Conservation (phyloP, 1,139 yeast genomes). For the Yamadazyma mexicana region DNA sequence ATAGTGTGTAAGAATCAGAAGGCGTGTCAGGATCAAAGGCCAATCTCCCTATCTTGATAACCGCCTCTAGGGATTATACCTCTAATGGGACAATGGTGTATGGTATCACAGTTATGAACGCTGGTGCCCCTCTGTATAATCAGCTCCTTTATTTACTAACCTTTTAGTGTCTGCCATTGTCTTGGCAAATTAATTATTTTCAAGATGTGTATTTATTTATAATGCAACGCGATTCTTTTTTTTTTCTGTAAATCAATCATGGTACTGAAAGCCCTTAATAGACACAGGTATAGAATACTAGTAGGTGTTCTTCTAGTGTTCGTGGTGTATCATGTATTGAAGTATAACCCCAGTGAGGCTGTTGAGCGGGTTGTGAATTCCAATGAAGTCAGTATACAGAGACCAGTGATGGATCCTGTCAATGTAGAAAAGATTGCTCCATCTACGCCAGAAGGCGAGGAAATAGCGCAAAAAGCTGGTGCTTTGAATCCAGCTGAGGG, state of each 20-base stretch:
- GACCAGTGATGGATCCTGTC: slow-evolving; percentile 9
- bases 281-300: slow-evolving; percentile 9
- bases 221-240: not conserved
- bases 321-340: slow-evolving; percentile 7
- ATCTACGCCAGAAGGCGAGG: slow-evolving; percentile 5
- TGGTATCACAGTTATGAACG: too few relatives aligned
- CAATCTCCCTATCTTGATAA: too few relatives aligned
- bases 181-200: too few relatives aligned
- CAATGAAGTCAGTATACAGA: slow-evolving; percentile 1
- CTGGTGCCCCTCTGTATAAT: too few relatives aligned
- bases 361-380: slow-evolving; percentile 6
- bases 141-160: too few relatives aligned
- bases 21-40: too few relatives aligned
- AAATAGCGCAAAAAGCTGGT: not conserved
- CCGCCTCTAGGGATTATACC: too few relatives aligned
- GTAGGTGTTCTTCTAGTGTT: slow-evolving; percentile 6
- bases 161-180: too few relatives aligned
- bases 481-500: not conserved
- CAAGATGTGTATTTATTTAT: too few relatives aligned
- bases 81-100: too few relatives aligned
- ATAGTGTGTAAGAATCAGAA: slow-evolving; percentile 3
- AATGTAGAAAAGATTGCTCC: slow-evolving; percentile 6
- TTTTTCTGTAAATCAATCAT: not conserved
- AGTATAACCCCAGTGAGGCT: not conserved
- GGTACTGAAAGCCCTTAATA: slow-evolving; percentile 1